Base-by-base conservation (phyloP, 2,329 filamentous ascomycete genomes). In the Alternaria burnsii region DNA sequence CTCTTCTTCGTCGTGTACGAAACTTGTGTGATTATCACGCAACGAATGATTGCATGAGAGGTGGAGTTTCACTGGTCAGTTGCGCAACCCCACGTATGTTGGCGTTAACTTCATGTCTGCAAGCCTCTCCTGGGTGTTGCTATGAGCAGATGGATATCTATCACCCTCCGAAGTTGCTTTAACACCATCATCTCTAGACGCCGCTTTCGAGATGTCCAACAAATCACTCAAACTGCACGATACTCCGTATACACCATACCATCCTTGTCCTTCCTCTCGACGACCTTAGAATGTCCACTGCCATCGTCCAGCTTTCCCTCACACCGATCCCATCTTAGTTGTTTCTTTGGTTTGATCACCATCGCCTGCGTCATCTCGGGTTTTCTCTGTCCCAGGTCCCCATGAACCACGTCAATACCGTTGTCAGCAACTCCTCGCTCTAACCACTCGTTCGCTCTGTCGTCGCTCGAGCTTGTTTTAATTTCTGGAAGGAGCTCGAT, bases 391-490 rank as follows among this genome's bases (percentile, higher is more conserved):
- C 59, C 55, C 16, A 61, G 20, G 42, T 63, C 58, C 11, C 52
- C 59, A 24, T 62, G 41, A 41, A 50, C 43, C 28, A 63, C 36
- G 22, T 54, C 18, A 1, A 52, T 30, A 6, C 40, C 44, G 4
- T 55, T 28, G 30, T 58, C n/a, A 30, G 12, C 7, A 26, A 53
- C 58, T 9, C 64, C 63, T 22, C 55, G 54, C n/a, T 69, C 64
- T 42, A 70, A 26, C 69, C 69, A 71, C 34, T 63, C 54, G 30
- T 61, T 62, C 12, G 66, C 64, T 43, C 59, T 64, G 3, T 69
- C 63, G n/a, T 58, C 65, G 6, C 54, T 43, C 7, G 48, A 52
- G 20, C 46, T 65, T 24, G 62, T 65, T 10, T 55, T 56, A 14
- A 67, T 67, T 26, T 62, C 50, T 2, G 59, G 54, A 5, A 63